A percentile compares a stretch with the other conserved stretches of the same genome.
These are phyloP conservation scores for Botrytis elliptica DNA, from an alignment of 2,329 filamentous ascomycete species.

Conservation along the genomic window DNA sequence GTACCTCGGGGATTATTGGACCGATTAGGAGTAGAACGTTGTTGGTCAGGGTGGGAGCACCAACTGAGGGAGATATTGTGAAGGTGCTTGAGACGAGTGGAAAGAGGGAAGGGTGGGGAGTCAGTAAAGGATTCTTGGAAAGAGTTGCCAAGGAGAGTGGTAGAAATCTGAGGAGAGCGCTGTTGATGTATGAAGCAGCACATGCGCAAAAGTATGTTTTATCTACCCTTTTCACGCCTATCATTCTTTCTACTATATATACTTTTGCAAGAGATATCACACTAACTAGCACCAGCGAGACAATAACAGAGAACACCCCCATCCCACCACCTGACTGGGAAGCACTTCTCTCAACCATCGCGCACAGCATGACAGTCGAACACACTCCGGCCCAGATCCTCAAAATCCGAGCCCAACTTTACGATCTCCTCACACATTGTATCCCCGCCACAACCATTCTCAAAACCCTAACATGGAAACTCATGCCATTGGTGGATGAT, in stretches of 20 bases:
- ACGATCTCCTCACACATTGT: constrained; percentile 94
- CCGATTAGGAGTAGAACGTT: constrained; percentile 91
- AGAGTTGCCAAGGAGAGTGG: constrained; percentile 89
- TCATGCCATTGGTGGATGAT: constrained; percentile 85
- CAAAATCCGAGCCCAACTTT: constrained; percentile 88
- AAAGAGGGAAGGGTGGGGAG: constrained; percentile 81
- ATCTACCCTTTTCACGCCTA: constrained; percentile 4
- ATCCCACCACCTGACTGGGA: constrained; percentile 98
- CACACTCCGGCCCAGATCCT: constrained; percentile 87
- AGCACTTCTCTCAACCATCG: constrained; percentile 81
- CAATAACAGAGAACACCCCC: constrained; percentile 78
- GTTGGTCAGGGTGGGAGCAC: constrained; percentile 87
- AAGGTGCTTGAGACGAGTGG: constrained; percentile 67
- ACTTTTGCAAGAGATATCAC: not conserved
- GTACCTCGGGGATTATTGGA: constrained; percentile 98
- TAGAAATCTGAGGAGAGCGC: constrained; percentile 81
- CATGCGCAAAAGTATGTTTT: constrained; percentile 86
- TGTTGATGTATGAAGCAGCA: constrained; percentile 96
- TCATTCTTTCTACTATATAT: not conserved
- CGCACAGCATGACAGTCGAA: constrained; percentile 90
- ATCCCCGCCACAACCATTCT: constrained; percentile 93
- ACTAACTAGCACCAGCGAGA: constrained; percentile 61
- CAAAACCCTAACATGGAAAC: constrained; percentile 91
- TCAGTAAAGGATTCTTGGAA: constrained; percentile 71
- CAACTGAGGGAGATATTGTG: constrained; percentile 81